phyloP scores from a whole-genome alignment of 352 stramenopile species.

The Pythium vanterpoolii region DNA sequence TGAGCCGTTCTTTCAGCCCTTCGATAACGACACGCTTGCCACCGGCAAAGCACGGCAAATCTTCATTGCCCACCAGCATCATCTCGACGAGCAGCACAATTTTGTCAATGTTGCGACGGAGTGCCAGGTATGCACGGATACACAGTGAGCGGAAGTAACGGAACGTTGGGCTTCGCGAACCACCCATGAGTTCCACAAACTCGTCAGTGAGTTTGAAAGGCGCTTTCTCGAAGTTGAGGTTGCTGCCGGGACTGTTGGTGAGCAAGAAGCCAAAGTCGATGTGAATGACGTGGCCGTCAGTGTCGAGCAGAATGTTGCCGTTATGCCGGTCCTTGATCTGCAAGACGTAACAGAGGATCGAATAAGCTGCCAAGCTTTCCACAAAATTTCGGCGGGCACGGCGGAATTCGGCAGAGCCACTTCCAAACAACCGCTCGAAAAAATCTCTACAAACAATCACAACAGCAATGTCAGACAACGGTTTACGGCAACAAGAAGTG shows the following conservation, averaged over 20 bases:
- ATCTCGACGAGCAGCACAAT: constrained; percentile 96
- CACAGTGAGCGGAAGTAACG: constrained; percentile 95
- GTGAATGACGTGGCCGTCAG: constrained; percentile 95
- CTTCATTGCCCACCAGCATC: constrained; percentile 88
- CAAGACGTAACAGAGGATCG: constrained; percentile 97
- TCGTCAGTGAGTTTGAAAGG: constrained; percentile 97
- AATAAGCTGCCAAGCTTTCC: constrained; percentile 95
- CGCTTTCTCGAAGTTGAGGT: constrained; percentile 95
- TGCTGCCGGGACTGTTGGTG: constrained; percentile 92
- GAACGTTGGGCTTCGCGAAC: constrained; percentile 90
- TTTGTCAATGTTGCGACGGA: constrained; percentile 93
- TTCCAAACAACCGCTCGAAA: constrained; percentile 90
- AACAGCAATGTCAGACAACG: constrained; percentile 38
- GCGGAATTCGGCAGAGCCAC: constrained; percentile 68
- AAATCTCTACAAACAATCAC: constrained; percentile 87
- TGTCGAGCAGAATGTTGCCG: constrained; percentile 98
- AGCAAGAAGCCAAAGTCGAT: constrained; percentile 99
- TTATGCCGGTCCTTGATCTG: constrained; percentile 99
- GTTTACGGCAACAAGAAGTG: constrained; percentile 35
- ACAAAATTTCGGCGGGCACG: constrained; percentile 88
- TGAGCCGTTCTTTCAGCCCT: constrained; percentile 68
- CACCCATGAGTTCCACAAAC: constrained; percentile 95
- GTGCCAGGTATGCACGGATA: constrained; percentile 92
- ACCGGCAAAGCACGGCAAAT: constrained; percentile 85
- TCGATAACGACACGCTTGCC: constrained; percentile 75